A percentile compares a stretch with the other conserved stretches of the same genome.
Conservation (phyloP, 2,329 filamentous ascomycete genomes). For the Paraphaeosphaeria minitans region DNA sequence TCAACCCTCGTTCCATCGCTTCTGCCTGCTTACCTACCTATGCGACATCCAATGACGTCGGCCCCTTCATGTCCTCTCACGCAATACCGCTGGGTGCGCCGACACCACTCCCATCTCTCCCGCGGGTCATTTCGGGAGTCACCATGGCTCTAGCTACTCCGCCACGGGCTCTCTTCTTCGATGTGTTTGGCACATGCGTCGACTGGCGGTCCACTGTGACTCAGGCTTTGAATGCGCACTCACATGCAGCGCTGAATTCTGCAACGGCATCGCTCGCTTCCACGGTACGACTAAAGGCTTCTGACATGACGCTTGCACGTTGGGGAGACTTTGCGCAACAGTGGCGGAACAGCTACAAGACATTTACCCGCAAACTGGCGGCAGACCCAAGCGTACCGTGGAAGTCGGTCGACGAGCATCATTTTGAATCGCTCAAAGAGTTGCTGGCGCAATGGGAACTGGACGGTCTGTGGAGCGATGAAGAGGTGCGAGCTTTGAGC, state of each 20-base stretch:
- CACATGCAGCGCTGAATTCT: constrained; percentile 55
- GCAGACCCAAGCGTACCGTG: constrained; percentile 55
- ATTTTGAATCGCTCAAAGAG: constrained; percentile 64
- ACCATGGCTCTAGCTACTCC: constrained; percentile 33
- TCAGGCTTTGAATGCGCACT: constrained; percentile 60
- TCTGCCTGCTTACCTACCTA: constrained; percentile 2
- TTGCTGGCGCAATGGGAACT: constrained; percentile 64
- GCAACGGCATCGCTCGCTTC: constrained; percentile 53
- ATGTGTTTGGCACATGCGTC: constrained; percentile 81
- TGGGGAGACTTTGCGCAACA: constrained; percentile 71
- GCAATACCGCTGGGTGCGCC: constrained; percentile 7
- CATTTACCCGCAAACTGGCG: constrained; percentile 63
- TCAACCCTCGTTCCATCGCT: neutral
- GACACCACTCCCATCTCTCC: constrained; percentile 11
- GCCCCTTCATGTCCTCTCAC: constrained; percentile 6
- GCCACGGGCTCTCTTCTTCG: constrained; percentile 69
- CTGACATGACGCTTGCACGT: constrained; percentile 59
- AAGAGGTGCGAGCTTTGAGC: constrained; percentile 51
- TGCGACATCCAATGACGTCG: constrained; percentile 2
- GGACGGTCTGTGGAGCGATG: constrained; percentile 60
- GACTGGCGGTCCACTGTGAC: constrained; percentile 75
- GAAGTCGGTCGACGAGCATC: constrained; percentile 75
- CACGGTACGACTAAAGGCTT: constrained; percentile 55
- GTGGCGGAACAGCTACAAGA: constrained; percentile 69
- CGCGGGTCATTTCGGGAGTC: constrained; percentile 14